Conservation (phyloP, 192 early-diverging fungal species). For the Thamnidium elegans region DNA sequence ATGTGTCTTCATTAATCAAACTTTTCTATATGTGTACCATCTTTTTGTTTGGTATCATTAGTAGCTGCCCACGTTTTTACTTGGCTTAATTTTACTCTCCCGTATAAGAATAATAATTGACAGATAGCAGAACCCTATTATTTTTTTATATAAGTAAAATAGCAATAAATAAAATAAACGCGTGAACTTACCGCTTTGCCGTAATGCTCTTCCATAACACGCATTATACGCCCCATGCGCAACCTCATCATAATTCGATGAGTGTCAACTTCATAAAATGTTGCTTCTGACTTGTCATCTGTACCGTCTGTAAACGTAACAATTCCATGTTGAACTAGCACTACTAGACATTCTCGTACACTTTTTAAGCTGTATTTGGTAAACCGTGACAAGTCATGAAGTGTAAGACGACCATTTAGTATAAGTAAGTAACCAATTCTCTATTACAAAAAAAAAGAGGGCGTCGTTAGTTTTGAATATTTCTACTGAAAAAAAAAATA, state of each 20-base stretch:
- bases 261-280: conserved; percentile 66
- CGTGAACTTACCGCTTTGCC: conserved; percentile 45
- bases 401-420: conserved; percentile 62
- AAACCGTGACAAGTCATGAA: conserved; percentile 47
- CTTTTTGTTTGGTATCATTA: conserved; percentile 2
- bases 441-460: conserved; percentile 37
- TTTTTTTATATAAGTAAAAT: background rate
- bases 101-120: conserved; percentile 25
- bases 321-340: conserved; percentile 84
- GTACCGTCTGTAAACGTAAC: conserved; percentile 63
- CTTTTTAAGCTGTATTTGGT: conserved; percentile 47
- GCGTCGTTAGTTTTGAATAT: conserved; percentile 1
- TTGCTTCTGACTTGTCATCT: conserved; percentile 53
- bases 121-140: conserved; percentile 17
- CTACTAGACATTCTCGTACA: conserved; percentile 71
- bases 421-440: conserved; percentile 60
- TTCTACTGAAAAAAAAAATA: background rate
- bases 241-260: conserved; percentile 56
- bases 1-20: too few species aligned
- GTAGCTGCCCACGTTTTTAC: conserved; percentile 4
- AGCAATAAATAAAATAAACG: background rate
- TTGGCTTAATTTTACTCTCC: conserved; percentile 22
- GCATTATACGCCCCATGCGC: conserved; percentile 53
- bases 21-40: too few species aligned
- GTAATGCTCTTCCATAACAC: conserved; percentile 52